Evolutionary conservation across 352 stramenopile species (phyloP), one percentile per base, ranked within the genome.

Genomic region (Pythium plurisporium): DNA sequence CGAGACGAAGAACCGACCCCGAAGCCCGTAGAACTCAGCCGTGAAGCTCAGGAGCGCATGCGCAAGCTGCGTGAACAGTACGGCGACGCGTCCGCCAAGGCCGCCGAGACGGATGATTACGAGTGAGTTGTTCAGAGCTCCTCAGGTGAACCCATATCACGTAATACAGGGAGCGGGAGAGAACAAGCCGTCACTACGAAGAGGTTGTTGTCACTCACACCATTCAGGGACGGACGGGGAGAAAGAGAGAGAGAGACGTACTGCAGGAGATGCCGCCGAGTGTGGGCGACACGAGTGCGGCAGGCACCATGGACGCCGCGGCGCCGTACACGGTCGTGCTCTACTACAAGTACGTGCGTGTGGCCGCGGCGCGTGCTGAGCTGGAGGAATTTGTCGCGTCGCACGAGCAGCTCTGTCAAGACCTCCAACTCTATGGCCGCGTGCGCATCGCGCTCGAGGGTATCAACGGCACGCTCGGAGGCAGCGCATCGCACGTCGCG

Each of bases 381-480:
- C 63, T 89, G 26, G 37, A 64, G 37, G 38, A 50, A 27, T 64
- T 81, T 33, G 73, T 80, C 23, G 50, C 22, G 0, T 44, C 56
- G 25, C 86, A 94, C 12, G 59, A 85, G 31, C 3, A 44, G 22
- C 60, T 92, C 22, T 91, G 82, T 52, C 37, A 36, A 34, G 70
- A 64, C 9, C 67, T 94, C 36, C 30, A 47, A 29, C 81, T 96
- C 58, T 67, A 61, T 4, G 87, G 87, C 27, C 79, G 87, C 52
- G 73, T 96, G 40, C 79, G 86, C 26, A 70, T 96, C 26, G 82
- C 83, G 12, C 51, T 69, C n/a, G 87, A 96, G 53, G 87, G 87
- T 37, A 82, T 96, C 64, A 96, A 96, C 57, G 87, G 87, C 41
- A 95, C 86, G 43, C 68, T 96, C 2, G 81, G 77, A 19, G 84